Evolutionary conservation across 2,329 filamentous ascomycete species (phyloP), one percentile per base, ranked within the genome.

Genomic region (Bipolaris gigantea): DNA sequence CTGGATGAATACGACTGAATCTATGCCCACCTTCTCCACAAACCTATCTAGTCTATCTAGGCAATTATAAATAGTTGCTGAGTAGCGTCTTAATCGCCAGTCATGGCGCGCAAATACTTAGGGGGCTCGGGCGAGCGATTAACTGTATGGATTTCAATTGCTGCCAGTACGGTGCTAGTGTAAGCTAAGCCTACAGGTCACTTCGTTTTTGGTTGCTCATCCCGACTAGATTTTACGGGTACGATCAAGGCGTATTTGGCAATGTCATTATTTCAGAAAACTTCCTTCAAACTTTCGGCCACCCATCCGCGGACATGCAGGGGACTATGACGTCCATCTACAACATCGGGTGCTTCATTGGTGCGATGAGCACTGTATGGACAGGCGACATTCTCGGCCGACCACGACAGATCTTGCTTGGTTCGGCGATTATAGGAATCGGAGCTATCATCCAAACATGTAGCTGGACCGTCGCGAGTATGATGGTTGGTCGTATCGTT

Each of bases 361-460:
- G 76, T 1, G 77, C 77, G 0, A 72, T 79, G 56, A 62, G 72
- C 11, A 70, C 70, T 3, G 65, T 74, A 15, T 78, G 76, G 69
- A 74, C 82, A 11, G 85, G 85, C 23, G 85, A 88, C 56, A 75
- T 78, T 1, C 78, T 86, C 33, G 84, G 84, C 6, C 77, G 84
- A n/a, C 77, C 79, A 61, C 74, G 81, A 35, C 80, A 80, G 11
- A 84, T 85, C 45, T 79, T 87, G 53, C 76, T 85, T 6, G 85
- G 85, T 13, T 81, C 73, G 9, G 68, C 70, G 2, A 62, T 75
- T n/a, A 75, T 76, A 44, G 71, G 64, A 0, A 63, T 73, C 42
- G 73, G 74, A 15, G 73, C 73, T 6, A 65, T 75, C 16, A 66
- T 76, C 2, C 73, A 76, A 47, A 70, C 73, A 0, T 71, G 69